Evolutionary conservation across 345 rosid genomes (phyloP), one percentile per base, ranked within the genome.

Genomic region (Isatis tinctoria): DNA sequence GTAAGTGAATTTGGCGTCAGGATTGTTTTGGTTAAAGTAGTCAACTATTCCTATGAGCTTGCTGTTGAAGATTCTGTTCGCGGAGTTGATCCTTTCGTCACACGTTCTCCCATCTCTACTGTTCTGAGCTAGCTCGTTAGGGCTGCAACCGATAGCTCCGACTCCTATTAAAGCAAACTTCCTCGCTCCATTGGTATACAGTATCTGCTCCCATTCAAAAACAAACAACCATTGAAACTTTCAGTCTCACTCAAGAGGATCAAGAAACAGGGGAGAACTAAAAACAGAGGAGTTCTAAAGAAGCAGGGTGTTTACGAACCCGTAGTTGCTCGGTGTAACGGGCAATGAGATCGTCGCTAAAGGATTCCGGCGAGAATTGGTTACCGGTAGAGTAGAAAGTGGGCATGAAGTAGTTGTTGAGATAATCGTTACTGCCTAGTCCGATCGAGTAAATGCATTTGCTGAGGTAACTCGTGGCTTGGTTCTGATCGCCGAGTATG

Each of bases 401-500:
- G 0, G 98, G 97, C 95, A 87, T 87, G 89, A 91, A 94, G 78
- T 94, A 94, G 78, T 94, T 94, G 79, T 94, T 94, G 51, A 94
- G 92, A 68, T 94, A 94, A 62, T 94, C 98, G 69, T 94, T 94
- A 84, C 96, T 94, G 14, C 98, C 98, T 53, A 94, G 78, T 4
- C 90, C 96, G 16, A 91, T 82, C 0, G 94, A 78, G 80, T 77
- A 87, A 33, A 94, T 88, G 83, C 97, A 91, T 71, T 82, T 81
- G 81, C 91, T 87, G 4, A 94, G 80, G 61, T 89, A 72, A 67
- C 76, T 30, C 4, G 93, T 76, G 6, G 97, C 88, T 10, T 64
- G 26, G 48, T 73, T 48, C 27, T 84, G 72, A 51, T 81, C 83
- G 1, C 97, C 98, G 2, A 94, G 85, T 43, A 91, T 36, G 78